Evolutionary conservation across 495 filamentous ascomycete species (phyloP), one percentile per base, ranked within the genome.

Genomic region (Lindgomyces ingoldianus): DNA sequence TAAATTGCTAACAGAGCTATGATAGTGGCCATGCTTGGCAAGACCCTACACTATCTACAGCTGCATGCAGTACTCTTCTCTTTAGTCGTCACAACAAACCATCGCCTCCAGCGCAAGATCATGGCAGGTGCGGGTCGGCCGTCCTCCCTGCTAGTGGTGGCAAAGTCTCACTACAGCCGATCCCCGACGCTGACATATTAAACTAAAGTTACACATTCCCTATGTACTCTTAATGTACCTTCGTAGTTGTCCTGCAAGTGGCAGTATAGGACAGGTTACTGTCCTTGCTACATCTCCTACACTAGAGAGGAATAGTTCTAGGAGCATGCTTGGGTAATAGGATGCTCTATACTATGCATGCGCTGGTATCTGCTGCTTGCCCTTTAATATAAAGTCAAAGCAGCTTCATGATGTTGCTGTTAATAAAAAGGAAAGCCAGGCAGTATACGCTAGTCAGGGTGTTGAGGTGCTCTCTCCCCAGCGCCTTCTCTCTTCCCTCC

Each of bases 401-500:
- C 57, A 21, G 16, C 47, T 50, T 39, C 21, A 26, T 64, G 58
- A 18, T 30, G 53, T 16, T 44, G 16, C 42, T 61, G 46, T 18
- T 33, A 22, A 25, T 55, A 45, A 9, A 54, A 11, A 49, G 9
- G n/a, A 25, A 46, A 16, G 64, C 64, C 12, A 67, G 58, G 24
- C 50, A 41, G 29, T 51, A 36, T 48, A 64, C 44, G 36, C 64
- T 63, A 19, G 14, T 65, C 27, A 64, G 50, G 51, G 64, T 67
- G 25, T 55, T 27, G 42, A 42, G 33, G 47, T 70, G 55, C 55
- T 70, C 68, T 62, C 57, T 24, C 25, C 68, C 70, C 21, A 68
- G 56, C 57, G 27, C 29, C 57, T 66, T 70, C 57, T 65, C 55
- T 48, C 52, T 66, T 30, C 46, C 58, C 19, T 70, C 42, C 48